A percentile compares a stretch with the other conserved stretches of the same genome.
phyloP scores from a whole-genome alignment of 2,329 filamentous ascomycete species.

The Ophiostoma ulmi region DNA sequence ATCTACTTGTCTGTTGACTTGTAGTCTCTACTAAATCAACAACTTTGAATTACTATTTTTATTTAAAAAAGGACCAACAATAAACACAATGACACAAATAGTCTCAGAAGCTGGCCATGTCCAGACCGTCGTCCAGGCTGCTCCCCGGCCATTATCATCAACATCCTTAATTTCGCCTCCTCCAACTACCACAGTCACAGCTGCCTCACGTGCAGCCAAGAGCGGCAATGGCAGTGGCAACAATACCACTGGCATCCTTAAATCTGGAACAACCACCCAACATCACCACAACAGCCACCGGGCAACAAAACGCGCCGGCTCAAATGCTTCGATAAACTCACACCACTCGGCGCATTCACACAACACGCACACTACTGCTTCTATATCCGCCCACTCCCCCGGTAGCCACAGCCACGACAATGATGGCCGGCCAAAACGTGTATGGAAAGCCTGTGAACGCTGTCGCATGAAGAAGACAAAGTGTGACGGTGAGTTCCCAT shows the following conservation, averaged over 20 bases:
- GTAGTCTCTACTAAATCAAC: not conserved
- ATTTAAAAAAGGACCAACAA: not conserved
- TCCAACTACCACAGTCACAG: not conserved
- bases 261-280: constrained; percentile 7
- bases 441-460: constrained; percentile 63
- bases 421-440: constrained; percentile 57
- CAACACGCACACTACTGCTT: not conserved
- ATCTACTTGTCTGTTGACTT: constrained; percentile 7
- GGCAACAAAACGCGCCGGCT: constrained; percentile 46
- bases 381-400: constrained; percentile 30
- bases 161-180: not conserved
- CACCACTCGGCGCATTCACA: constrained; percentile 26
- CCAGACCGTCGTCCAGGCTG: not conserved
- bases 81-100: not conserved
- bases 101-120: not conserved
- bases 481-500: constrained; percentile 62
- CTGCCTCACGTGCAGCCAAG: constrained; percentile 24
- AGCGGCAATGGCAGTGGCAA: constrained; percentile 28
- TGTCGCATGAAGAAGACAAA: constrained; percentile 68
- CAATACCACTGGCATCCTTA: constrained; percentile 17
- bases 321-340: constrained; percentile 30
- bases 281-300: constrained; percentile 38
- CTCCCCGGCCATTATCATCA: not conserved
- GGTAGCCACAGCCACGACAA: constrained; percentile 36
- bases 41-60: not conserved